Conservation (phyloP, 306 rosid genomes). For the Medicago ruthenica region DNA sequence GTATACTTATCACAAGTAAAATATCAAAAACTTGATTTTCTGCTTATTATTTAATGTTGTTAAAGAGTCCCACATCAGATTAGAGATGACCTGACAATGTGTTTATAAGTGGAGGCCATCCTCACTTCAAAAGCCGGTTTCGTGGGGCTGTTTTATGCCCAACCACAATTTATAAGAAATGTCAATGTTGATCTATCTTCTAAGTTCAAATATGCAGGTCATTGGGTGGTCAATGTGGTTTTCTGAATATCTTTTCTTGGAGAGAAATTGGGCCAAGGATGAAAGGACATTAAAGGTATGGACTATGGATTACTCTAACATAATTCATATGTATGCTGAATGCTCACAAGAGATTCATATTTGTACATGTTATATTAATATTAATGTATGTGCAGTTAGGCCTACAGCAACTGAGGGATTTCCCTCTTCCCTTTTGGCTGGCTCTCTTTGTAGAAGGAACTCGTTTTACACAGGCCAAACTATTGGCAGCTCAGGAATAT, state of each 20-base stretch:
- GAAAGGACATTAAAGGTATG: conserved; percentile 84
- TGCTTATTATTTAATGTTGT: neutral
- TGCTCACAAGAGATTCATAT: conserved; percentile 34
- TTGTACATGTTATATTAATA: neutral
- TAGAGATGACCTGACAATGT: too few species aligned
- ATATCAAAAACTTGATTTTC: conserved; percentile 12
- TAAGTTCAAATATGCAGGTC: conserved; percentile 58
- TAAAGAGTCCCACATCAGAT: too few species aligned
- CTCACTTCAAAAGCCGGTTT: too few species aligned
- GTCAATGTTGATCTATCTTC: conserved; percentile 26
- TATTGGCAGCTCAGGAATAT: conserved; percentile 89
- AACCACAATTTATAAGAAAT: too few species aligned
- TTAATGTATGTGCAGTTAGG: conserved; percentile 68
- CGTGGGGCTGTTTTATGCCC: too few species aligned
- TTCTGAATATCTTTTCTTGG: conserved; percentile 90
- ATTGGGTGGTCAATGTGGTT: conserved; percentile 99
- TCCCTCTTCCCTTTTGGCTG: conserved; percentile 91
- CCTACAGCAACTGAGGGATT: conserved; percentile 73
- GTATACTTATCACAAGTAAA: conserved; percentile 4
- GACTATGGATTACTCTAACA: conserved; percentile 37
- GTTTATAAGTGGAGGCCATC: too few species aligned
- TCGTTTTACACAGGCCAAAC: conserved; percentile 89
- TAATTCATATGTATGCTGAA: conserved; percentile 15
- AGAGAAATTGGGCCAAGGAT: conserved; percentile 98
- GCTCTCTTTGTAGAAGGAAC: conserved; percentile 98